Evolutionary conservation across 257 asterid genomes (phyloP).

Genomic region (Solanum clarkiae): DNA sequence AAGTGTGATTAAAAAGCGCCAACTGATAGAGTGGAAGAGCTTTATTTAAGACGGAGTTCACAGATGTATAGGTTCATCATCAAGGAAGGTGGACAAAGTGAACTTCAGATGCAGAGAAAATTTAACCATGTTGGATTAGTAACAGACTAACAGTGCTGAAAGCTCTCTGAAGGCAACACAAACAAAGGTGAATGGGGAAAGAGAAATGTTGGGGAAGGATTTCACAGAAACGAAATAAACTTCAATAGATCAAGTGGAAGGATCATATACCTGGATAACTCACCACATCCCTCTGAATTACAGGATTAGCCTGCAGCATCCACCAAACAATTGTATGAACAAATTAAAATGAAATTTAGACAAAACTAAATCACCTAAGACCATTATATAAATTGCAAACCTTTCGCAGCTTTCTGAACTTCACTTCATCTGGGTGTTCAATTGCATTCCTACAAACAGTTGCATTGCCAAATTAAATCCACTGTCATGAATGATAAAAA

Average conservation of each 20-base stretch:
- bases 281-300: slow-evolving; percentile 54
- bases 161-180: background rate
- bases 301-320: slow-evolving; percentile 59
- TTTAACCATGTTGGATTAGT: background rate
- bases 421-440: slow-evolving; percentile 62
- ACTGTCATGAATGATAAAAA: background rate
- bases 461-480: background rate
- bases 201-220: background rate
- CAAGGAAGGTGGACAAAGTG: background rate
- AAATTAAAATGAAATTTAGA: background rate
- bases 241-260: background rate
- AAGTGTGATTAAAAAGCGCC: background rate
- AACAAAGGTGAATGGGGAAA: background rate
- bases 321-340: background rate
- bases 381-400: slow-evolving; percentile 6
- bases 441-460: slow-evolving; percentile 59
- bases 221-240: background rate
- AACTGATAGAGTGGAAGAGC: background rate
- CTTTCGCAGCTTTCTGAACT: slow-evolving; percentile 78
- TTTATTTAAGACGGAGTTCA: background rate
- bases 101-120: background rate
- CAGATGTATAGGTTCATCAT: background rate
- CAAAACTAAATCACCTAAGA: background rate
- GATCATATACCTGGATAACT: slow-evolving; percentile 41
- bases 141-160: background rate